Evolutionary conservation across 2,329 filamentous ascomycete genomes (phyloP).

Genomic region (Phaeosphaeria sp.): DNA sequence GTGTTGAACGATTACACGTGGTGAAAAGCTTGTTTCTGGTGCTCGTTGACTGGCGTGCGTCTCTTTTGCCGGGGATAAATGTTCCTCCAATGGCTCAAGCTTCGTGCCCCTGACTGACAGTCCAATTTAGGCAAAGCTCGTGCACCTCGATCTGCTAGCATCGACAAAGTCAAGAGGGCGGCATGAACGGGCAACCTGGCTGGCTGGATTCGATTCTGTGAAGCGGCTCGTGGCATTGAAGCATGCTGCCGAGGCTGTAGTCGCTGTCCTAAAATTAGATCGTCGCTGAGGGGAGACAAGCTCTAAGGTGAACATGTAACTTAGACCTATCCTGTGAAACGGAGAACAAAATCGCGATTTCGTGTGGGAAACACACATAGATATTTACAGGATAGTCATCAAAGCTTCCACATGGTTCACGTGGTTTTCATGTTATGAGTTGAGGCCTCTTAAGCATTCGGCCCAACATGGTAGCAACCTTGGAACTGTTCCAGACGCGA

Average conservation of each 20-base stretch:
- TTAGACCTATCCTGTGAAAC: not conserved
- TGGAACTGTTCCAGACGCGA: too few relatives aligned
- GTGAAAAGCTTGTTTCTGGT: conserved; percentile 9
- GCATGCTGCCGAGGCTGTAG: not conserved
- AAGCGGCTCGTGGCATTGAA: not conserved
- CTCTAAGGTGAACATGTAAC: not conserved
- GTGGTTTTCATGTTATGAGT: too few relatives aligned
- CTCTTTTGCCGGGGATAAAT: not conserved
- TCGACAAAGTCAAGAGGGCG: not conserved
- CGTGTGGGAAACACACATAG: too few relatives aligned
- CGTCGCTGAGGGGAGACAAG: not conserved
- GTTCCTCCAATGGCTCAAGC: not conserved
- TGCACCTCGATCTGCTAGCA: not conserved
- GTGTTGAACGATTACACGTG: conserved; percentile 2
- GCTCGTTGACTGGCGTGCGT: not conserved
- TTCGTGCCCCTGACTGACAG: not conserved
- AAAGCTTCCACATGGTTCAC: too few relatives aligned
- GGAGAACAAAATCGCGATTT: not conserved
- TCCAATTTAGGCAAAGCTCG: not conserved
- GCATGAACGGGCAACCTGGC: not conserved
- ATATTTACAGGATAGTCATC: too few relatives aligned
- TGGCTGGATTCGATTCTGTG: not conserved
- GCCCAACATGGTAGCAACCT: too few relatives aligned
- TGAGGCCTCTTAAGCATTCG: too few relatives aligned
- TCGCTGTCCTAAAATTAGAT: not conserved